A percentile compares a stretch with the other conserved stretches of the same genome.
phyloP scores from a whole-genome alignment of 2,329 filamentous ascomycete species.

The Exophiala viscosa region DNA sequence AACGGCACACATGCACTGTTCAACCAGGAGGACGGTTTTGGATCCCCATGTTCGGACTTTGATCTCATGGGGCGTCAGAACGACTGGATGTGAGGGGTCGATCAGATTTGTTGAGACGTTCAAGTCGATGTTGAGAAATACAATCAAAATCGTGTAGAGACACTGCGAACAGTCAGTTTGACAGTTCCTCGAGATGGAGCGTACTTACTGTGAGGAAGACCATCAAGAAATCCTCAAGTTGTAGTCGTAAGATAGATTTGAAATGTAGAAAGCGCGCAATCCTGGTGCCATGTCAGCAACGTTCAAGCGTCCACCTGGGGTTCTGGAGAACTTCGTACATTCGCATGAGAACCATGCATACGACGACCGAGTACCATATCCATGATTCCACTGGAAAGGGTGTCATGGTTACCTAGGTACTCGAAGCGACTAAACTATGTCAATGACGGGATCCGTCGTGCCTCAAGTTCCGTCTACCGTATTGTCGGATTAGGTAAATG shows the following conservation, averaged over 20 bases:
- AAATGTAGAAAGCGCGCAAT: constrained; percentile 22
- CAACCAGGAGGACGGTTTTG: constrained; percentile 53
- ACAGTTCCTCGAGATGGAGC: not conserved
- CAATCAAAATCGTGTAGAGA: constrained; percentile 42
- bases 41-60: constrained; percentile 48
- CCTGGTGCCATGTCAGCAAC: constrained; percentile 2
- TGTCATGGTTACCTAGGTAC: constrained; percentile 24
- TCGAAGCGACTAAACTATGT: not conserved
- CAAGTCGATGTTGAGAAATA: constrained; percentile 42
- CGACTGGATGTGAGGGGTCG: constrained; percentile 34
- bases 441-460: not conserved
- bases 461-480: not conserved
- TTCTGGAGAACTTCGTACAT: constrained; percentile 14
- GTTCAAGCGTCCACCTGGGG: not conserved
- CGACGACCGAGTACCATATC: constrained; percentile 27
- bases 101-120: constrained; percentile 48
- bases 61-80: constrained; percentile 47
- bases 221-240: constrained; percentile 58
- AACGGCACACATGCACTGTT: constrained; percentile 51
- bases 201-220: constrained; percentile 43
- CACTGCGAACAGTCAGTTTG: constrained; percentile 18
- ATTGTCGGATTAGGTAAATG: not conserved
- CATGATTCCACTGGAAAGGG: constrained; percentile 28
- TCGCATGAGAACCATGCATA: constrained; percentile 23
- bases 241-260: constrained; percentile 35